Conservation (phyloP, 2,329 filamentous ascomycete species). For the Hirsutella rhossiliensis region DNA sequence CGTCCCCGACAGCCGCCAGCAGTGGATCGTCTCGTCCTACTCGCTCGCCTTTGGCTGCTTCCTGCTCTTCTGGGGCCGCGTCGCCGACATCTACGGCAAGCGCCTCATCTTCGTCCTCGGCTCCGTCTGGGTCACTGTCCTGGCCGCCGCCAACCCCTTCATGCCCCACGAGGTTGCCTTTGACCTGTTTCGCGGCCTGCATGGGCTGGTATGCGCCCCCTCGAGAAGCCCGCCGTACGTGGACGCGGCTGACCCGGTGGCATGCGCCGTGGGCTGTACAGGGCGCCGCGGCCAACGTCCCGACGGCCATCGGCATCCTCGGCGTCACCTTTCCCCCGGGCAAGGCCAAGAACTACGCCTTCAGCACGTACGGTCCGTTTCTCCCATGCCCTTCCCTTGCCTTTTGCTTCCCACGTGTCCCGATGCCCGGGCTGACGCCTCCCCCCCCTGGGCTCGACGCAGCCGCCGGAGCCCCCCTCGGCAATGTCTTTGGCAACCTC, state of each 20-base stretch:
- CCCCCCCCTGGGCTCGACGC: background rate
- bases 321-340: slow-evolving; percentile 56
- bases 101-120: slow-evolving; percentile 52
- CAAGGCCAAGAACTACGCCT: slow-evolving; percentile 59
- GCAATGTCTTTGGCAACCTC: slow-evolving; percentile 52
- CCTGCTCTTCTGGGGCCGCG: slow-evolving; percentile 52
- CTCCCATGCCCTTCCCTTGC: background rate
- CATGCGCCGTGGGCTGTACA: slow-evolving; percentile 10
- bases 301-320: slow-evolving; percentile 58
- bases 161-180: slow-evolving; percentile 56
- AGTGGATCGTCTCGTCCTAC: slow-evolving; percentile 58
- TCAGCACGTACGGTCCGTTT: slow-evolving; percentile 46
- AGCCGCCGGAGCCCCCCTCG: slow-evolving; percentile 53
- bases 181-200: slow-evolving; percentile 52
- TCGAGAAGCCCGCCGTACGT: too few relatives aligned
- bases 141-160: slow-evolving; percentile 50
- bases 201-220: slow-evolving; percentile 36
- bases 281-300: slow-evolving; percentile 57
- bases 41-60: slow-evolving; percentile 56
- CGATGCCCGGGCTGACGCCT: background rate
- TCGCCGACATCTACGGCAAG: slow-evolving; percentile 57
- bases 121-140: slow-evolving; percentile 48
- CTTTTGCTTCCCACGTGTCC: background rate
- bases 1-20: slow-evolving; percentile 46
- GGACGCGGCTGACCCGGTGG: background rate